Evolutionary conservation across 495 filamentous ascomycete species (phyloP), one percentile per base, ranked within the genome.

Genomic region (Lepraria neglecta): DNA sequence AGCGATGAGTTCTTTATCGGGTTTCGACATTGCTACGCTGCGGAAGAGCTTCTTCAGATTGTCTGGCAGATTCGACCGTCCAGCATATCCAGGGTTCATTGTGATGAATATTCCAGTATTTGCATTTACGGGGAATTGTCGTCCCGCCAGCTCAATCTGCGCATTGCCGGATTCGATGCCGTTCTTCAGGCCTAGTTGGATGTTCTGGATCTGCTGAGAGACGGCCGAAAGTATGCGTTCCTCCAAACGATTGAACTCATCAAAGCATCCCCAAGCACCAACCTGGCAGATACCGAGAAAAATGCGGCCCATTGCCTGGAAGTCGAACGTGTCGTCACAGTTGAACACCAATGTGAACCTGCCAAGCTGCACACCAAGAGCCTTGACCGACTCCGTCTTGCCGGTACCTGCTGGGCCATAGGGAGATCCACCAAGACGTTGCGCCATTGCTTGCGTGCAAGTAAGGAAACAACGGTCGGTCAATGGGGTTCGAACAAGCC

Each of bases 81-180:
- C 94, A 44, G 94, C 94, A 79, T 99, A 99, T 24, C 94, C 94
- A 67, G 94, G 94, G 75, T 99, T 99, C 94, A 99, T 99, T 38
- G 94, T 99, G 73, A 99, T 97, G 78, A 99, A 99, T 71, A 99
- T 95, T 67, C 92, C 92, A 51, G 94, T 97, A 69, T 95, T 94
- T 51, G 81, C 78, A 69, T 96, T 92, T 64, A 99, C 92, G 42
- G 77, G 79, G 33, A 99, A 81, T 60, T 90, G 88, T 60, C 95
- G 85, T 48, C 95, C 92, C 46, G 96, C 88, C 14, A 99, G 77
- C 70, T 99, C 94, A 68, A 97, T 96, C 68, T 96, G 85, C 9
- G 90, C 76, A 67, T 89, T 89, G 4, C 84, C 82, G 64, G 95
- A 88, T 27, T 87, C 83, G 42, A 79, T 85, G 31, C 84, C 85